These are phyloP conservation scores for Venturia effusa DNA, from an alignment of 2,329 filamentous ascomycete genomes.

Conservation along the genomic window DNA sequence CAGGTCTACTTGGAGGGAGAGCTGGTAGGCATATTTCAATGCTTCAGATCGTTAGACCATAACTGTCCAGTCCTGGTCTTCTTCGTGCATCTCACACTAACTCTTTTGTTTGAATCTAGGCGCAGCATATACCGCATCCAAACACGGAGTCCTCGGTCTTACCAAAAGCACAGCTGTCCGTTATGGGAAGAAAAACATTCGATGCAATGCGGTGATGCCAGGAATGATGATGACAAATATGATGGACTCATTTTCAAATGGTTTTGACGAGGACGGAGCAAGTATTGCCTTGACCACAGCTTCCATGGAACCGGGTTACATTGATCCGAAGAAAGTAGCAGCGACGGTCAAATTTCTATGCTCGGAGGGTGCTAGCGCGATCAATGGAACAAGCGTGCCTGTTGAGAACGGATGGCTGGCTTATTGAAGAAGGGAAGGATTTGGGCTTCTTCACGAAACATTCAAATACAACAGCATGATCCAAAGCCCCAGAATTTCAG, in stretches of 20 bases:
- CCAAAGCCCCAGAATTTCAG: too few species aligned
- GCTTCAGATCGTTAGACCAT: too few species aligned
- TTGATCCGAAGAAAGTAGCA: background rate
- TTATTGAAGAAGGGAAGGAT: background rate
- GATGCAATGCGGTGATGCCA: conserved; percentile 4
- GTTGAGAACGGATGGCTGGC: conserved; percentile 2
- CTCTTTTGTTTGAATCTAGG: background rate
- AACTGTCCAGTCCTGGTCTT: too few species aligned
- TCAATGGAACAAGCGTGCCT: background rate
- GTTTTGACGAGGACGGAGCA: background rate
- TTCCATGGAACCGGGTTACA: background rate
- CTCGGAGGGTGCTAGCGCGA: background rate
- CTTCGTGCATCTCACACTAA: too few species aligned
- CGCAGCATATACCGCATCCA: conserved; percentile 6
- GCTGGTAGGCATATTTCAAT: conserved; percentile 25
- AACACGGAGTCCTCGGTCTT: conserved; percentile 10
- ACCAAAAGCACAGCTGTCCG: conserved; percentile 10
- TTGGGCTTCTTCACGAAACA: too few species aligned
- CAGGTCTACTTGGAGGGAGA: conserved; percentile 32
- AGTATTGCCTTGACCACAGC: background rate
- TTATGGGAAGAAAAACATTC: conserved; percentile 5
- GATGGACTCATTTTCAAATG: too few species aligned
- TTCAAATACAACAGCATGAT: too few species aligned
- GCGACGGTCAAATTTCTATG: background rate
- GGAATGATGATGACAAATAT: conserved; percentile 2